Base-by-base conservation (phyloP, 345 rosid genomes). In the Corchorus olitorius region DNA sequence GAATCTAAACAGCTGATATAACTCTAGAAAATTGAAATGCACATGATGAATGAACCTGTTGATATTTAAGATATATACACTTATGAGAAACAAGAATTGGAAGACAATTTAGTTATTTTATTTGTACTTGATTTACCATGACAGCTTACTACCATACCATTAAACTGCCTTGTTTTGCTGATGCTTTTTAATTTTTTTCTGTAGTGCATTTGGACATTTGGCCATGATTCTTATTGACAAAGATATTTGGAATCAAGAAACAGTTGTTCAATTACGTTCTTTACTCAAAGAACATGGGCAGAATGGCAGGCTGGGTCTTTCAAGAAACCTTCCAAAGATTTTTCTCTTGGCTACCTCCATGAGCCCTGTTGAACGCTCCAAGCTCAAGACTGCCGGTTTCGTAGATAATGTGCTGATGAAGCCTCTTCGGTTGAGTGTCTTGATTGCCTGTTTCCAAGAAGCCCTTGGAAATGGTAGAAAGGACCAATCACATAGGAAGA, bases 391-490 rank as follows among this genome's bases (percentile, higher is more conserved):
- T 9, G 79, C 83, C 52, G 90, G 92, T 75, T 69, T 86, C 35
- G 77, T 88, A 8, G 89, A 94, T 81, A 87, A 86, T 69, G 83
- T 90, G 66, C 70, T 88, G 82, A 76, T 80, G 78, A 96, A 89
- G 79, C 99, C 99, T 33, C 96, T 95, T 76, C 78, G 92, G 33
- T 75, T 89, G 80, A 87, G 93, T 79, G 87, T 84, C 45, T 80
- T 95, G 72, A 80, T 87, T 76, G 75, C 90, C 65, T 85, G 87
- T 82, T 88, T 95, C 85, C 98, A 89, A 87, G 93, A 95, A 83
- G 85, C 85, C 68, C 84, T 93, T 56, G 91, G 87, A 22, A 84
- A 78, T 76, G 84, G 89, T 64, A 87, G 84, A 80, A 89, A 85
- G 84, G 84, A 79, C 81, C 88, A 79, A 77, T 77, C 80, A 5